Evolutionary conservation across 1,139 yeast species (phyloP).

Genomic region (Sugiyamaella sp.): DNA sequence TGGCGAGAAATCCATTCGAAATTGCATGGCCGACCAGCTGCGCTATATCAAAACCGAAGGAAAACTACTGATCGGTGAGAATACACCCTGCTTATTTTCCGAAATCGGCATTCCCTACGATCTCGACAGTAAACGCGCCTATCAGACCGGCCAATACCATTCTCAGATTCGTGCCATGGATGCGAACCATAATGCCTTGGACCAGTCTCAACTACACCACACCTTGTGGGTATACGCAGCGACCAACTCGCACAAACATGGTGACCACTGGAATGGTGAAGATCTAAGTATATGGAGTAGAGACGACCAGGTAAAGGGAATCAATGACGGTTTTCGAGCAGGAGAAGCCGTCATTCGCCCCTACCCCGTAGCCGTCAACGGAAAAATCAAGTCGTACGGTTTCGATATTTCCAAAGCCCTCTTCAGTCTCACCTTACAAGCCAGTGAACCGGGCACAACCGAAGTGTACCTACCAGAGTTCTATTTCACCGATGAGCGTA

Average conservation of each 20-base stretch:
- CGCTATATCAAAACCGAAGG: conserved; percentile 66
- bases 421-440: conserved; percentile 36
- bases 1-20: conserved; percentile 78
- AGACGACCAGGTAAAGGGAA: conserved; percentile 51
- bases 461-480: conserved; percentile 67
- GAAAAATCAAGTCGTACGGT: conserved; percentile 33
- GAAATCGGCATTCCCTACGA: conserved; percentile 99
- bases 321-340: conserved; percentile 36
- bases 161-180: conserved; percentile 84
- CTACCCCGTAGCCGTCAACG: conserved; percentile 40
- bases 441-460: conserved; percentile 15
- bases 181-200: conserved; percentile 78
- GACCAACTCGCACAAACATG: conserved; percentile 73
- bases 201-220: conserved; percentile 68
- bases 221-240: conserved; percentile 87
- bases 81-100: conserved; percentile 62
- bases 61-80: conserved; percentile 37
- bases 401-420: conserved; percentile 38
- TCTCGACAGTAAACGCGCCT: conserved; percentile 80
- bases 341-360: conserved; percentile 44
- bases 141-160: conserved; percentile 60
- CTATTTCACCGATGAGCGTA: conserved; percentile 59
- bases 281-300: conserved; percentile 85
- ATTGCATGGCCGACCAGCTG: conserved; percentile 69
- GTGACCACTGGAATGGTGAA: conserved; percentile 92